phyloP scores from a whole-genome alignment of 495 filamentous ascomycete species.

The Penicillium atrosanguineum region DNA sequence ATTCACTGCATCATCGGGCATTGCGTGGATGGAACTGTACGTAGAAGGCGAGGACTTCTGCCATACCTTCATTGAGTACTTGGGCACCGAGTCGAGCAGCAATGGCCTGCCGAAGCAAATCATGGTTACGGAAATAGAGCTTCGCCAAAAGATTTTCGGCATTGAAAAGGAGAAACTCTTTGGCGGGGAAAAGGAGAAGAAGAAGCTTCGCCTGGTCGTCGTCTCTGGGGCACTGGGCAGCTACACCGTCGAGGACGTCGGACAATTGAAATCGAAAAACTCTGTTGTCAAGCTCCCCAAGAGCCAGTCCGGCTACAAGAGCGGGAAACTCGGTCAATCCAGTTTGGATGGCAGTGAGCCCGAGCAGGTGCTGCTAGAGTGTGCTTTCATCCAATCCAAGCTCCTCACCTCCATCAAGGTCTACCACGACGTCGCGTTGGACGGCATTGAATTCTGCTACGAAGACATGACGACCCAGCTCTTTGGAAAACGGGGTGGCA shows the following conservation, averaged over 20 bases:
- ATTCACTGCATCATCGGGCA: constrained; percentile 75
- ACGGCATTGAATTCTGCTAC: constrained; percentile 90
- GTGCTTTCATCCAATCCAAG: constrained; percentile 64
- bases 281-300: constrained; percentile 73
- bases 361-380: constrained; percentile 72
- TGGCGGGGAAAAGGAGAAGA: constrained; percentile 64
- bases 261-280: constrained; percentile 63
- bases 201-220: constrained; percentile 67
- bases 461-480: constrained; percentile 85
- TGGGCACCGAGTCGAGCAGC: constrained; percentile 55
- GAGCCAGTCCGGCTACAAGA: constrained; percentile 68
- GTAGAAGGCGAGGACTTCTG: constrained; percentile 72
- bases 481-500: constrained; percentile 82
- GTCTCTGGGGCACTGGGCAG: constrained; percentile 72
- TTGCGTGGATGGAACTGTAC: constrained; percentile 80
- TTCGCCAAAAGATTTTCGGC: constrained; percentile 61
- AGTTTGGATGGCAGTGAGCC: constrained; percentile 68
- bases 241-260: constrained; percentile 71
- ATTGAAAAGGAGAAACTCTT: constrained; percentile 65
- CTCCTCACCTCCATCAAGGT: constrained; percentile 72
- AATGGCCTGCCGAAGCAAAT: constrained; percentile 67
- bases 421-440: constrained; percentile 74
- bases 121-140: constrained; percentile 68
- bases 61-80: constrained; percentile 75
- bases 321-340: constrained; percentile 73